Evolutionary conservation across 2,329 filamentous ascomycete genomes (phyloP).

Genomic region (Penicillium brevicompactum): DNA sequence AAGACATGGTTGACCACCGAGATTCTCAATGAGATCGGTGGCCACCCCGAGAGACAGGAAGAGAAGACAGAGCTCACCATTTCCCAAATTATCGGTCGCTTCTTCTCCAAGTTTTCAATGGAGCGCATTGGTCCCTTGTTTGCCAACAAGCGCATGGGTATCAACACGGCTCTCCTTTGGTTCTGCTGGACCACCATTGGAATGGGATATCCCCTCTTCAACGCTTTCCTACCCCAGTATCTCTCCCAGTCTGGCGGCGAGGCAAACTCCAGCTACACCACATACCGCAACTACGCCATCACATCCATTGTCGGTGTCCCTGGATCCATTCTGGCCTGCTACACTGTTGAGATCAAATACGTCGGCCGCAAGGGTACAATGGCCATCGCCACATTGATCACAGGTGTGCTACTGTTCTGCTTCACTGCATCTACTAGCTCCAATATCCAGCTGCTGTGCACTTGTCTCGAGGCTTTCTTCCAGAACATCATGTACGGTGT

Average conservation of each 20-base stretch:
- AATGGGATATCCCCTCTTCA: constrained; percentile 86
- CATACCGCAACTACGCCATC: constrained; percentile 81
- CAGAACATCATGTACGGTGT: constrained; percentile 61
- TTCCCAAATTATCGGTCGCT: constrained; percentile 57
- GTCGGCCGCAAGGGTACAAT: constrained; percentile 61
- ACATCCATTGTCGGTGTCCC: constrained; percentile 75
- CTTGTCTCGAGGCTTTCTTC: constrained; percentile 59
- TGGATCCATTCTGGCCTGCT: constrained; percentile 73
- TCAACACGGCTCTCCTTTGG: constrained; percentile 64
- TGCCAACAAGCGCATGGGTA: constrained; percentile 47
- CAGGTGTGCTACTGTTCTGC: constrained; percentile 56
- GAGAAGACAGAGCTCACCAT: constrained; percentile 42
- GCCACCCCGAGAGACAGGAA: constrained; percentile 44
- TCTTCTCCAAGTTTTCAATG: constrained; percentile 66
- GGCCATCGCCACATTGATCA: constrained; percentile 54
- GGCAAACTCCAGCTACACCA: constrained; percentile 48
- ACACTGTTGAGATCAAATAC: constrained; percentile 70
- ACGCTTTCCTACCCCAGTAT: constrained; percentile 84
- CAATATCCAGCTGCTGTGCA: constrained; percentile 54
- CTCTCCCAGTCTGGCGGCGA: constrained; percentile 66
- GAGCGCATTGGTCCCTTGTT: constrained; percentile 68
- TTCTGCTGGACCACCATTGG: constrained; percentile 82
- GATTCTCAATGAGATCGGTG: constrained; percentile 58
- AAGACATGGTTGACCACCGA: constrained; percentile 77
- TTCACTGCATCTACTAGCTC: constrained; percentile 55